Percentiles rank a stretch among this genome's conserved stretches.
phyloP scores from a whole-genome alignment of 768 basidiomycete species.

The Mycena galericulata region DNA sequence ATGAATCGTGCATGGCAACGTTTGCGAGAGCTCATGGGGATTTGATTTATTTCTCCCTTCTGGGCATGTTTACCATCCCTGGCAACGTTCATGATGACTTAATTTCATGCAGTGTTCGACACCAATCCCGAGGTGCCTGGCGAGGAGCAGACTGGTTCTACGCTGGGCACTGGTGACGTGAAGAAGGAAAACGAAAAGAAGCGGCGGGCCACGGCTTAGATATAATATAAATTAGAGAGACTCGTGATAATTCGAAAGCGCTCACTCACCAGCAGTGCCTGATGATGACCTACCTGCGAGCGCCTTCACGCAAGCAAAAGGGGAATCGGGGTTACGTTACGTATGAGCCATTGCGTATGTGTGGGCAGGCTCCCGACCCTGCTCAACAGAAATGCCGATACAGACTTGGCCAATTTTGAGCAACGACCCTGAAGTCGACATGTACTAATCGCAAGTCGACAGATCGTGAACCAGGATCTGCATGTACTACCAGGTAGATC shows the following conservation, averaged over 20 bases:
- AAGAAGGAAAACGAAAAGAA: conserved; percentile 57
- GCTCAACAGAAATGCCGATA: background rate
- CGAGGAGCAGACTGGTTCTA: conserved; percentile 41
- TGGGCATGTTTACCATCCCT: conserved; percentile 61
- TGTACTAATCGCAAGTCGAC: background rate
- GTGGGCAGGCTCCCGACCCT: background rate
- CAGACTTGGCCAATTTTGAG: background rate
- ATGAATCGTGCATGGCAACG: conserved; percentile 75
- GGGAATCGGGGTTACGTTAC: background rate
- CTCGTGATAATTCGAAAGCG: conserved; percentile 25
- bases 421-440: conserved; percentile 19
- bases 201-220: conserved; percentile 63
- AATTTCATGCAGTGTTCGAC: conserved; percentile 42
- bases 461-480: background rate
- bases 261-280: conserved; percentile 29
- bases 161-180: conserved; percentile 36
- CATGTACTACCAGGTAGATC: conserved; percentile 3
- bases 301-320: background rate
- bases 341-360: background rate
- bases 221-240: conserved; percentile 30
- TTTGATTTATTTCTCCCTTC: conserved; percentile 63
- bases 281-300: conserved; percentile 27
- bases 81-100: conserved; percentile 39
- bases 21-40: conserved; percentile 76
- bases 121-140: conserved; percentile 38